These are phyloP conservation scores for Podaxis sp. DNA, from an alignment of 768 basidiomycete species.

Conservation along the genomic window DNA sequence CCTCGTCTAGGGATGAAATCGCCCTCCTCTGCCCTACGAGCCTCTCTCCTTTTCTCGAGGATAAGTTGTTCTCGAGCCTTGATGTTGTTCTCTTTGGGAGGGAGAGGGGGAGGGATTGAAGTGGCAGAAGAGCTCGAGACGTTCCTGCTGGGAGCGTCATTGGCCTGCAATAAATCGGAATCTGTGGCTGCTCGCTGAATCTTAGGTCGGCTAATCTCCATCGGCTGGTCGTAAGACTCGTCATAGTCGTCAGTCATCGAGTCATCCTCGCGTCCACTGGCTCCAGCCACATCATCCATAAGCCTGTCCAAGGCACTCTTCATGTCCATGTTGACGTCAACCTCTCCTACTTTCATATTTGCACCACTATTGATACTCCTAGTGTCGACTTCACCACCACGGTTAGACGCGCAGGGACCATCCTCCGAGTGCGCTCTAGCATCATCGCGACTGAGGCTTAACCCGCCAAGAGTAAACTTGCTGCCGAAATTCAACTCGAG, in stretches of 20 bases:
- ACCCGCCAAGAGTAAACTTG: conserved; percentile 37
- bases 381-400: background rate
- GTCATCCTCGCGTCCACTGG: conserved; percentile 33
- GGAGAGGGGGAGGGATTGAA: conserved; percentile 41
- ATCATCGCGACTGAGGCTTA: conserved; percentile 25
- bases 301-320: conserved; percentile 68
- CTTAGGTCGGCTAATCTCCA: conserved; percentile 19
- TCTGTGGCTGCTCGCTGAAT: conserved; percentile 53
- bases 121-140: conserved; percentile 38
- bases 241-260: conserved; percentile 40
- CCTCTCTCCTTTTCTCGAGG: conserved; percentile 63
- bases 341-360: conserved; percentile 41
- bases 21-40: conserved; percentile 49
- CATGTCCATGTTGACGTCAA: conserved; percentile 66
- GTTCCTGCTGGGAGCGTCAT: conserved; percentile 34
- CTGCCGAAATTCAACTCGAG: conserved; percentile 45
- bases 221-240: conserved; percentile 19
- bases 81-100: conserved; percentile 61
- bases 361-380: conserved; percentile 22
- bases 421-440: conserved; percentile 5
- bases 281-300: conserved; percentile 64
- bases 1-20: conserved; percentile 21
- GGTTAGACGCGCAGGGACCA: background rate
- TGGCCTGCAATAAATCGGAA: conserved; percentile 34
- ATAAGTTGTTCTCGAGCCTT: conserved; percentile 63